Evolutionary conservation across 768 basidiomycete species (phyloP).

Genomic region (Hericium erinaceus): DNA sequence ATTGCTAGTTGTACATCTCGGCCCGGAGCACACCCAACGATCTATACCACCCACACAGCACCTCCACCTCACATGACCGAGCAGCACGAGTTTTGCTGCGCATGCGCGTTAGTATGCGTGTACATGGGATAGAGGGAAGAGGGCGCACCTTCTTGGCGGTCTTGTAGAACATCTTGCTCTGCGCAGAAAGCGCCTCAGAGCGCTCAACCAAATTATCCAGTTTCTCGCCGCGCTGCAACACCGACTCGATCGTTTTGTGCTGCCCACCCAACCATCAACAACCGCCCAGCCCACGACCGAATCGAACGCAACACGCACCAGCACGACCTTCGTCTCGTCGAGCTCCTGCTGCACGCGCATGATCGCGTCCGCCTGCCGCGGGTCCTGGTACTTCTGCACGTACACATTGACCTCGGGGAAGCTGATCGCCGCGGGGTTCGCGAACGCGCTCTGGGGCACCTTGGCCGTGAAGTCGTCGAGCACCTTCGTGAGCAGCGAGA

Average conservation of each 20-base stretch:
- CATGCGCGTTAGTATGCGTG: neutral
- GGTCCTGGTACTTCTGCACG: constrained; percentile 92
- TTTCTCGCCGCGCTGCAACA: constrained; percentile 93
- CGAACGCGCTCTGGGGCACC: constrained; percentile 62
- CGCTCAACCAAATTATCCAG: constrained; percentile 93
- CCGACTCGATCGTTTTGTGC: constrained; percentile 99
- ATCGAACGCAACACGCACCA: constrained; percentile 45
- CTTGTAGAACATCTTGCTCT: constrained; percentile 99
- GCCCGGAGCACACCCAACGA: neutral
- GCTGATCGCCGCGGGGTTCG: constrained; percentile 55
- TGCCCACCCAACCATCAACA: constrained; percentile 23
- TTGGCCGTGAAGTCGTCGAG: constrained; percentile 86
- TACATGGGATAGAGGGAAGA: neutral
- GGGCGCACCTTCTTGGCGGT: constrained; percentile 89
- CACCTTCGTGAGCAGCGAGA: constrained; percentile 87
- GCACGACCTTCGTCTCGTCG: constrained; percentile 97
- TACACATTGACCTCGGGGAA: constrained; percentile 74
- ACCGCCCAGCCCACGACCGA: neutral
- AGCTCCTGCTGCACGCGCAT: constrained; percentile 97
- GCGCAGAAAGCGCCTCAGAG: constrained; percentile 77
- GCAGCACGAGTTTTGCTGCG: neutral
- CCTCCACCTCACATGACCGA: neutral
- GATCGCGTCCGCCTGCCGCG: constrained; percentile 92
- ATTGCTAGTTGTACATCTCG: neutral
- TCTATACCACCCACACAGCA: constrained; percentile 8